phyloP scores from a whole-genome alignment of 2,329 filamentous ascomycete species.

The Chaetomiaceae sp. region DNA sequence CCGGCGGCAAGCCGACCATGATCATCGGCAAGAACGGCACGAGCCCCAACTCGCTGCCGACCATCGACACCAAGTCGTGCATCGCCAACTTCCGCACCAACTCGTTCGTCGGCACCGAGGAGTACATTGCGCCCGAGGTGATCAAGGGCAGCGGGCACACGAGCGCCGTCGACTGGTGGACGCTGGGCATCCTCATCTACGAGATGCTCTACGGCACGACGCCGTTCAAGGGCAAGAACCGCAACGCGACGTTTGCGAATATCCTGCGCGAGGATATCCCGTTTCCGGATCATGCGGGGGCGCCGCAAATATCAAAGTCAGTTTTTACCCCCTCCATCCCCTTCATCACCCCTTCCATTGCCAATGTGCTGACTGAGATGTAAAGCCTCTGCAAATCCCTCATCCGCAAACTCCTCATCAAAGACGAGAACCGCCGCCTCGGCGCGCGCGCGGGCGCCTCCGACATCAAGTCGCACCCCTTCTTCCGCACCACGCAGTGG shows the following conservation, averaged over 20 bases:
- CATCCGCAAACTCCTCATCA: conserved; percentile 94
- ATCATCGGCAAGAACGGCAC: conserved; percentile 87
- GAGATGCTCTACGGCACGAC: conserved; percentile 99
- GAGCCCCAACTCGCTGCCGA: conserved; percentile 79
- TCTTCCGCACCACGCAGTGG: conserved; percentile 96
- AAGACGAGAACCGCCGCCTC: conserved; percentile 89
- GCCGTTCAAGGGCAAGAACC: conserved; percentile 98
- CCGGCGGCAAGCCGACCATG: conserved; percentile 95
- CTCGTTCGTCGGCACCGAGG: conserved; percentile 96
- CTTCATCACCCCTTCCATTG: background rate
- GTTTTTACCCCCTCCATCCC: conserved; percentile 33
- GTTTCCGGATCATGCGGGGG: conserved; percentile 83
- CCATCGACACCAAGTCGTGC: conserved; percentile 98
- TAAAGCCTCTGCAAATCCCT: conserved; percentile 88
- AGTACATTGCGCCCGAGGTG: conserved; percentile 97
- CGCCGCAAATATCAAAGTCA: conserved; percentile 87
- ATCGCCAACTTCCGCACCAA: conserved; percentile 98
- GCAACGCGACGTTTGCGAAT: conserved; percentile 96
- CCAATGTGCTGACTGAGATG: conserved; percentile 2
- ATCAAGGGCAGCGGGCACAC: conserved; percentile 99
- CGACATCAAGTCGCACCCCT: conserved; percentile 92
- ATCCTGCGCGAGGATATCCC: conserved; percentile 93
- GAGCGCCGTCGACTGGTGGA: conserved; percentile 99
- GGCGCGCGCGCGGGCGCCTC: conserved; percentile 93
- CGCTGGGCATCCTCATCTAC: conserved; percentile 91